Conservation (phyloP, 192 early-diverging fungal genomes). For the Lobosporangium transversale region DNA sequence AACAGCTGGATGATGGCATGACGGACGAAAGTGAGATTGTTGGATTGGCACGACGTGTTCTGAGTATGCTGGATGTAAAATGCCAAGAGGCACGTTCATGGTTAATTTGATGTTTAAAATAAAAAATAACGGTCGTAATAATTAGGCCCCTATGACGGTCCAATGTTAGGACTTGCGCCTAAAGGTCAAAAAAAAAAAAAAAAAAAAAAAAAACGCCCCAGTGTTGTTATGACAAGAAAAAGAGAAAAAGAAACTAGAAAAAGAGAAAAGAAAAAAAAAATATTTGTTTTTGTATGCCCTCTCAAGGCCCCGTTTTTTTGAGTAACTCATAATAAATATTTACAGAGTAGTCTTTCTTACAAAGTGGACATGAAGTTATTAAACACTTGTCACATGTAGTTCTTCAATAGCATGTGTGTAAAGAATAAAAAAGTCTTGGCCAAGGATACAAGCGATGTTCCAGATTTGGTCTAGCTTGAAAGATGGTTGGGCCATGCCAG, state of each 20-base stretch:
- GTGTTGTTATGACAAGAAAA: not conserved
- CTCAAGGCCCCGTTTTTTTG: not conserved
- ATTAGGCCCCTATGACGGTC: too few species aligned
- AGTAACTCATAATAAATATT: too few species aligned
- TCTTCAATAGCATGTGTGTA: too few species aligned
- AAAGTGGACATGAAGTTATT: too few species aligned
- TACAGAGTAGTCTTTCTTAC: too few species aligned
- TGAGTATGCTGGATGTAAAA: slow-evolving; percentile 37
- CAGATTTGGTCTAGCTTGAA: too few species aligned
- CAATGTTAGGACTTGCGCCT: not conserved
- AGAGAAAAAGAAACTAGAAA: not conserved
- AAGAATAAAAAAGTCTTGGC: too few species aligned
- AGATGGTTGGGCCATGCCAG: too few species aligned
- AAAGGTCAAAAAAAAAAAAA: slow-evolving; percentile 5
- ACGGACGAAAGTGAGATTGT: slow-evolving; percentile 49
- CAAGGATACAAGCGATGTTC: too few species aligned
- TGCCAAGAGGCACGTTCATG: slow-evolving; percentile 41
- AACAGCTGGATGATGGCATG: slow-evolving; percentile 19
- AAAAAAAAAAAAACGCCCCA: not conserved
- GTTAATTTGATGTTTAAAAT: too few species aligned
- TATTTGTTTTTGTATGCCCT: not conserved
- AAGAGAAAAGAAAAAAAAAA: slow-evolving; percentile 8
- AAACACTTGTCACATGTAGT: too few species aligned
- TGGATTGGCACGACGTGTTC: slow-evolving; percentile 44
- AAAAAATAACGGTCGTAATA: too few species aligned